A percentile compares a stretch with the other conserved stretches of the same genome.
phyloP scores from a whole-genome alignment of 2,329 filamentous ascomycete genomes.

The Byssothecium circinans region DNA sequence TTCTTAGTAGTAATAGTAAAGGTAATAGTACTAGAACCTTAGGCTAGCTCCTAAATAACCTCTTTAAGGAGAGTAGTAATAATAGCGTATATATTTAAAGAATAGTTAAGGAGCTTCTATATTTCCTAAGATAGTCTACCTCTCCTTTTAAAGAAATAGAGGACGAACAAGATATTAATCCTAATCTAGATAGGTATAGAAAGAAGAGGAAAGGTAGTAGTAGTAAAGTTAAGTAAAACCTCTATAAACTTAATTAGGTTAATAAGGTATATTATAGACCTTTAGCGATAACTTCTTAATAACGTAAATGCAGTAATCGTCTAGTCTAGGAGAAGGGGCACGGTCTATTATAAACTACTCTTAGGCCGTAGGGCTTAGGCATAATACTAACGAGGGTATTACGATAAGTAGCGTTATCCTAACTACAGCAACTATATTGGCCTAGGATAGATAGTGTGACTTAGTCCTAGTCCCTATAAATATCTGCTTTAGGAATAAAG shows the following conservation, averaged over 20 bases:
- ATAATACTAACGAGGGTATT: no score
- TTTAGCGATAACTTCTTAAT: no score
- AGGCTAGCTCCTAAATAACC: conserved; percentile 1
- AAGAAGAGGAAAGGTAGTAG: not conserved
- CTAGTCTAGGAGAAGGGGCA: no score
- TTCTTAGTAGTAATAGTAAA: conserved; percentile 1
- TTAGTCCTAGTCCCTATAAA: no score
- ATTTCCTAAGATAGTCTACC: conserved; percentile 4
- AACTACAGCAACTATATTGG: no score
- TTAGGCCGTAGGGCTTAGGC: no score
- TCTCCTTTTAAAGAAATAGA: conserved; percentile 9
- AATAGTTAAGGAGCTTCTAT: conserved; percentile 3
- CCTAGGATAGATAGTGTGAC: no score
- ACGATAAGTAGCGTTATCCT: no score
- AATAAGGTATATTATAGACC: not conserved
- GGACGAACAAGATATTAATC: conserved; percentile 4
- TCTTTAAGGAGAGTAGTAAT: conserved; percentile 6
- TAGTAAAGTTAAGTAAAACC: conserved; percentile 1
- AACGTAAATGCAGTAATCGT: no score
- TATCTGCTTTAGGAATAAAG: no score
- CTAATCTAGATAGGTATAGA: not conserved
- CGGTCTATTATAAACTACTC: no score
- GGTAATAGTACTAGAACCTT: conserved; percentile 6
- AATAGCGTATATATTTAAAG: conserved; percentile 2
- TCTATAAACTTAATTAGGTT: not conserved